Percentiles rank a stretch among this genome's conserved stretches.
These are phyloP conservation scores for Mrakia gelida DNA, from an alignment of 768 basidiomycete species.

Conservation along the genomic window DNA sequence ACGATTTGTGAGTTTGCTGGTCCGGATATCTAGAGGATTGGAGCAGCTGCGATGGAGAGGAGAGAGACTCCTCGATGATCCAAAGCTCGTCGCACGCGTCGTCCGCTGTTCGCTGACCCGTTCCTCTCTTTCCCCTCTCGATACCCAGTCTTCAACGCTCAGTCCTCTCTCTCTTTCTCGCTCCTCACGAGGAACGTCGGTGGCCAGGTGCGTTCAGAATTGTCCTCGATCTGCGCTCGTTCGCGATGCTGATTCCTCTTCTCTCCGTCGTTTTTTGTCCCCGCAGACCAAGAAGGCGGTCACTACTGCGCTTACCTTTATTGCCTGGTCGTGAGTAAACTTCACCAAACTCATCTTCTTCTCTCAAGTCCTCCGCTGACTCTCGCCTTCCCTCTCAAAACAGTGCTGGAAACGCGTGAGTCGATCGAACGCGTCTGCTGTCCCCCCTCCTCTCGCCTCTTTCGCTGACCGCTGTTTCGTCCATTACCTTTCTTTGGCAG, in stretches of 20 bases:
- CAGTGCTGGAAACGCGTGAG: slow-evolving; percentile 49
- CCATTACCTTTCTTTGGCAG: not conserved
- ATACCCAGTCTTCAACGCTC: slow-evolving; percentile 42
- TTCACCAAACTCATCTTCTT: too few species aligned
- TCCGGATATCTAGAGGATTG: not conserved
- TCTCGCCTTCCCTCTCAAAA: too few species aligned
- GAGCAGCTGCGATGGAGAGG: too few species aligned
- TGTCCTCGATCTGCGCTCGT: not conserved
- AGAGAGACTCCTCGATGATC: slow-evolving; percentile 20
- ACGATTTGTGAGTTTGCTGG: slow-evolving; percentile 33
- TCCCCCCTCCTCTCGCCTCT: not conserved
- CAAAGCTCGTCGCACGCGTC: not conserved
- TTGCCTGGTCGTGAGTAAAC: slow-evolving; percentile 51
- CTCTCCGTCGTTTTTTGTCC: not conserved
- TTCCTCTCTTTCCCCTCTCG: slow-evolving; percentile 41
- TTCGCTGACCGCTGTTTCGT: not conserved
- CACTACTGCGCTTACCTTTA: slow-evolving; percentile 52
- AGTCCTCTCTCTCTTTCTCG: slow-evolving; percentile 30
- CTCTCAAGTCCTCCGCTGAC: too few species aligned
- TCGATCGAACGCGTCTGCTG: not conserved
- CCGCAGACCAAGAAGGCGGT: slow-evolving; percentile 52
- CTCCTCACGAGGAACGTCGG: slow-evolving; percentile 36
- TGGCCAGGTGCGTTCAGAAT: not conserved
- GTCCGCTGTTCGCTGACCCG: not conserved
- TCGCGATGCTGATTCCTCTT: not conserved